Conservation (phyloP, 169 alveolate genomes). For the Eimeria mitis region DNA sequence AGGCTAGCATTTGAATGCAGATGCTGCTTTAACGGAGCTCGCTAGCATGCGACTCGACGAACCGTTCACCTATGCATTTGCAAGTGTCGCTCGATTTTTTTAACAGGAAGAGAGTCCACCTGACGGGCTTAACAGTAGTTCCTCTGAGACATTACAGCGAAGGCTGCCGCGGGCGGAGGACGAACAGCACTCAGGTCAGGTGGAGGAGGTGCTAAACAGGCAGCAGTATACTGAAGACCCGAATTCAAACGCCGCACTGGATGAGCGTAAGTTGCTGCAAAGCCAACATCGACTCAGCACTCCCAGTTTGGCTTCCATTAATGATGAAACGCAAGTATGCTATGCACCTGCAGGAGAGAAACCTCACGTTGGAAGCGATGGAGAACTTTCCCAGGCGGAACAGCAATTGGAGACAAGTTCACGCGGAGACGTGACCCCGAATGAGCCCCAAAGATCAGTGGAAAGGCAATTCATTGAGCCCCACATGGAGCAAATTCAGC, state of each 20-base stretch:
- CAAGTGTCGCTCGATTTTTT: background rate
- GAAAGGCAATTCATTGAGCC: background rate
- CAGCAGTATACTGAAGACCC: background rate
- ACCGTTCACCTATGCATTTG: background rate
- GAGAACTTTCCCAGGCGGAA: background rate
- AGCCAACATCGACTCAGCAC: background rate
- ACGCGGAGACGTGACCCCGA: background rate
- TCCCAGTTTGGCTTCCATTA: background rate
- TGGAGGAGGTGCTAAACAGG: background rate
- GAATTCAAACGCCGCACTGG: background rate
- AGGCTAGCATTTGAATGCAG: background rate
- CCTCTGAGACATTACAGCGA: background rate
- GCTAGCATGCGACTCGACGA: background rate
- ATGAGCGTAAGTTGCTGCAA: background rate
- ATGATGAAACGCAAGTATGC: background rate
- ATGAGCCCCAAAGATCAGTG: background rate
- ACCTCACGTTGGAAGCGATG: background rate
- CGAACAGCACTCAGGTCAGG: constrained; percentile 17
- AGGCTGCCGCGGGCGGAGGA: background rate
- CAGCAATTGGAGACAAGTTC: constrained; percentile 9
- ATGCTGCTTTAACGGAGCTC: background rate
- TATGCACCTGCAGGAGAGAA: background rate
- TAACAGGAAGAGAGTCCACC: background rate
- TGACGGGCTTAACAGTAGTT: background rate
- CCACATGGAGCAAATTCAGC: background rate